Evolutionary conservation across 73 alveolate genomes (phyloP), one percentile per base, ranked within the genome.

Genomic region (Diophrys appendiculata): DNA sequence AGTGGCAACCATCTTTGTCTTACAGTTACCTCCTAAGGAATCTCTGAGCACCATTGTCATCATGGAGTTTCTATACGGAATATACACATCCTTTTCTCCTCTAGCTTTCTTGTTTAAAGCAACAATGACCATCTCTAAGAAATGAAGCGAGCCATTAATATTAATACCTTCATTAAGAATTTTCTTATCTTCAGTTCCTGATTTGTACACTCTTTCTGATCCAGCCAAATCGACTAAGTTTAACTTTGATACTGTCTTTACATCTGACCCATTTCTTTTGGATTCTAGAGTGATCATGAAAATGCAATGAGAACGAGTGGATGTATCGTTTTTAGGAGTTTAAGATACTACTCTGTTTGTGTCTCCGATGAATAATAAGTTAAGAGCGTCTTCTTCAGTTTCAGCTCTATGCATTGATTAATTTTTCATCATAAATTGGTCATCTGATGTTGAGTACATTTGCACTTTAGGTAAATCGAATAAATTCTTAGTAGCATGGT

Each of bases 301-400:
- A 70, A 98, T 93, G 83, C 99, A 98, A 90, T 98, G 99, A 24
- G 99, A 97, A 26, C 99, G 83, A 25, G 99, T 98, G 43, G 99
- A 94, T 0, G 99, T 99, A 86, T 98, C 99, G 82, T 98, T 98
- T 93, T 96, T 97, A 24, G 99, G 99, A 22, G 99, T 98, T 83
- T 97, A 99, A 29, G 99, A 96, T 0, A 98, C 99, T 5, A 97
- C 99, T 71, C 99, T 91, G 76, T 98, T 98, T 8, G 98, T 97
- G 87, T 98, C 99, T 60, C 99, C 99, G 69, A 98, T 89, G 91
- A 97, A 97, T 28, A 98, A 91, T 74, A 97, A 82, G 76, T 91
- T 94, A 8, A 84, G 86, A 35, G 99, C 99, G 82, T 92, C 99
- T 93, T 98, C 99, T 81, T 97, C 99, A 74, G 94, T 91, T 65